phyloP scores from a whole-genome alignment of 495 filamentous ascomycete species.

The Xylaria castorea region DNA sequence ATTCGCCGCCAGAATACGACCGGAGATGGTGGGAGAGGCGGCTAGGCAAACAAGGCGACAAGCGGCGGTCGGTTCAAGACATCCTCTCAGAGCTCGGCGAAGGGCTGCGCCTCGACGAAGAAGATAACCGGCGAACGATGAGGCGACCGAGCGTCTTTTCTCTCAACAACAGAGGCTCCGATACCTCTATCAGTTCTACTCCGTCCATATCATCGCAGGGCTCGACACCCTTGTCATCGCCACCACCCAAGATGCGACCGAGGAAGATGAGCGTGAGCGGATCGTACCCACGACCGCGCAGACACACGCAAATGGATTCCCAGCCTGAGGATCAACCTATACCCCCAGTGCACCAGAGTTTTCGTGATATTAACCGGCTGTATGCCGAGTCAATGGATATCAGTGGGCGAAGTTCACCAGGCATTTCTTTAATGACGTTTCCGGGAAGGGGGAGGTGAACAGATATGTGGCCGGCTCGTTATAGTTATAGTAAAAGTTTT shows the following conservation, averaged over 20 bases:
- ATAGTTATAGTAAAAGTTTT: conserved; percentile 5
- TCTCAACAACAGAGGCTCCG: conserved; percentile 23
- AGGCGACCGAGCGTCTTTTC: conserved; percentile 27
- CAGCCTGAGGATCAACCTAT: background rate
- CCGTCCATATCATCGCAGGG: conserved; percentile 24
- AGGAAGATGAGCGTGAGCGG: conserved; percentile 29
- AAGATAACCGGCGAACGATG: conserved; percentile 18
- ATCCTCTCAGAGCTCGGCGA: conserved; percentile 30
- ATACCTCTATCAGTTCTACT: conserved; percentile 8
- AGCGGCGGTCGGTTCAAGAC: conserved; percentile 29
- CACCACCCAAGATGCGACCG: conserved; percentile 21
- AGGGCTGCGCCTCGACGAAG: conserved; percentile 27
- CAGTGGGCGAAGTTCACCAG: conserved; percentile 25
- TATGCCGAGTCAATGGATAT: conserved; percentile 23
- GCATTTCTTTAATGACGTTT: conserved; percentile 27
- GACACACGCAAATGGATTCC: conserved; percentile 24
- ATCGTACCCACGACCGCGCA: conserved; percentile 19
- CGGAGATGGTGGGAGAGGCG: conserved; percentile 25
- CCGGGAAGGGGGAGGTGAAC: background rate
- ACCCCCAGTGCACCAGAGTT: conserved; percentile 8
- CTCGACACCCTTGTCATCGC: conserved; percentile 15
- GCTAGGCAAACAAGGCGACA: conserved; percentile 29
- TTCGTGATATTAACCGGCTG: conserved; percentile 15
- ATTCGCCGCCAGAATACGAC: conserved; percentile 23
- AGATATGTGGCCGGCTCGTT: background rate